Base-by-base conservation (phyloP, 805 yeast species). In the Metschnikowia bowlesiae region DNA sequence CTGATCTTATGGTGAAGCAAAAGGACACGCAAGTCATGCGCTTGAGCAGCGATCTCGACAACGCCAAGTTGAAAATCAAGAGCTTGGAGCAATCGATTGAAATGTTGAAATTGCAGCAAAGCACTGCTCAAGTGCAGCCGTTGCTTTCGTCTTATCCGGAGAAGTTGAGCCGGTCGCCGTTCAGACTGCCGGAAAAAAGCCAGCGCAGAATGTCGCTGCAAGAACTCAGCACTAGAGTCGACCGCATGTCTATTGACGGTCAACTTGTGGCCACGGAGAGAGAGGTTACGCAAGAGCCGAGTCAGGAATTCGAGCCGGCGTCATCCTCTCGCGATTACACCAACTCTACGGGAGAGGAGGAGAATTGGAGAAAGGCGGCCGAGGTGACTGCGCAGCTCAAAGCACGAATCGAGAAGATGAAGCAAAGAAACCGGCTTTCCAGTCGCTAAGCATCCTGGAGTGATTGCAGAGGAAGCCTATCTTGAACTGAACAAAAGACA, bases 401-500 rank as follows among this genome's bases (percentile, higher is more conserved):
- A 64, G 95, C 90, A 0, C 73, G 97, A 59, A 90, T 90, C 41
- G 95, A 88, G 66, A 84, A 85, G 66, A 89, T 90, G 96, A 87
- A 87, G 62, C 88, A 88, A 10, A 75, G 85, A 43, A 65, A 74
- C 16, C 56, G 58, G 26, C 53, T 56, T 18, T 38, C 53, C 3
- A 51, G 47, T 16, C 38, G 51, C 8, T 44, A 29, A 32, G 14
- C 37, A 32, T 10, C 10, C 13, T 2, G 13, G 13, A 32, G 5
- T 22, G 22, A 22, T 22, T 22, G 22, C 22, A 22, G 22, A 22
- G 22, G 22, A 22, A 22, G 5, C 22, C 5, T 3, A 22, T 22
- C 22, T 22, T 22, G 5, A 22, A 22, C 22, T 22, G 22, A 22
- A 22, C 22, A 22, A 22, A 22, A 22, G 22, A 22, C 22, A 4